phyloP scores from a whole-genome alignment of 1,284 basidiomycete species.

The Ganoderma lingzhi region DNA sequence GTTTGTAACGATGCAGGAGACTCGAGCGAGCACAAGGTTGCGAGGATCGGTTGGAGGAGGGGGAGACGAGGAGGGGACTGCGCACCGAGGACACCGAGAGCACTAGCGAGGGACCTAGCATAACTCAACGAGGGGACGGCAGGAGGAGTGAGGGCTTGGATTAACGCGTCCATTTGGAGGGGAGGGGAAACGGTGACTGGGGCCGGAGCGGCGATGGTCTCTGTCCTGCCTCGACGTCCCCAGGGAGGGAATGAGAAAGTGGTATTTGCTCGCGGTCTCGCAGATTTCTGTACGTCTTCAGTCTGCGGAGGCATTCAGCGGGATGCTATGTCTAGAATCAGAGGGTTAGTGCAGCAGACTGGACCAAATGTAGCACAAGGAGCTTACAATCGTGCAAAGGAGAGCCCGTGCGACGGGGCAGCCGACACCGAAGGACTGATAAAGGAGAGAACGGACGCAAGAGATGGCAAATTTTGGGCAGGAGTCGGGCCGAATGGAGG shows the following conservation, averaged over 20 bases:
- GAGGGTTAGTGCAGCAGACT: background rate
- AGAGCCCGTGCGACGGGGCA: background rate
- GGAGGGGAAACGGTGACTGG: conserved; percentile 36
- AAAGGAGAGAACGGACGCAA: background rate
- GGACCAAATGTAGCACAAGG: background rate
- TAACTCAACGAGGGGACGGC: conserved; percentile 45
- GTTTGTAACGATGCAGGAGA: conserved; percentile 64
- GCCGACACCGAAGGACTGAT: background rate
- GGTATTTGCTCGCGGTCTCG: conserved; percentile 55
- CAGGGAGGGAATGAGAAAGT: conserved; percentile 49
- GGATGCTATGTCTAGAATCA: background rate
- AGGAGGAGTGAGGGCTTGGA: conserved; percentile 44
- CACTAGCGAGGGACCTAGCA: conserved; percentile 40
- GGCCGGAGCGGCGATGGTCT: conserved; percentile 42
- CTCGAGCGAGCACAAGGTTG: conserved; percentile 60
- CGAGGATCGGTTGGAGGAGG: conserved; percentile 62
- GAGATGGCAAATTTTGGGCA: background rate
- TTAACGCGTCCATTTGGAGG: conserved; percentile 42
- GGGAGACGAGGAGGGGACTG: conserved; percentile 38
- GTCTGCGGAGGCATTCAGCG: conserved; percentile 45
- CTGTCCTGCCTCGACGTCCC: conserved; percentile 48
- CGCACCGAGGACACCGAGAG: conserved; percentile 33
- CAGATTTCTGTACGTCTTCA: conserved; percentile 44
- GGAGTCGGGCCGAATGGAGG: background rate
- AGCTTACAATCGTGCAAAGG: background rate